Conservation (phyloP, 2,329 filamentous ascomycete genomes). For the Ascosphaera pollenicola region DNA sequence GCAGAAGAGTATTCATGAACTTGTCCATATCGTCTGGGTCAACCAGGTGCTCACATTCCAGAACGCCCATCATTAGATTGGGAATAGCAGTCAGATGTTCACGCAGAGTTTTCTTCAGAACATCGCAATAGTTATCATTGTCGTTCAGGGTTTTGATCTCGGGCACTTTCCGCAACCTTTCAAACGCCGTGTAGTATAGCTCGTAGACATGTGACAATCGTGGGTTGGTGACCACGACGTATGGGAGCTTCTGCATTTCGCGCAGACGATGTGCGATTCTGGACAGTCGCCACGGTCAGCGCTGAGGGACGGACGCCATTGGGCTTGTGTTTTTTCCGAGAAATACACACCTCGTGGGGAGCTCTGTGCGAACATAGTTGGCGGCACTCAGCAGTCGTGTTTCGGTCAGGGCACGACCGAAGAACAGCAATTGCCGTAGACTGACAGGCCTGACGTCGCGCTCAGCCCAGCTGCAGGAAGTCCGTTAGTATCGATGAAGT, state of each 20-base stretch:
- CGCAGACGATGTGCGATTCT: conserved; percentile 84
- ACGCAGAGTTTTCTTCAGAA: conserved; percentile 56
- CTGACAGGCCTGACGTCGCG: conserved; percentile 89
- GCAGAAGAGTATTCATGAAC: conserved; percentile 85
- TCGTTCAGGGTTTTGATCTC: conserved; percentile 73
- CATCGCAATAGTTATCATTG: conserved; percentile 67
- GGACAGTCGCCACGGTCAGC: conserved; percentile 2
- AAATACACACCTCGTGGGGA: conserved; percentile 49
- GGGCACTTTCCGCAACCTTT: conserved; percentile 61
- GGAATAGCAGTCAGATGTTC: conserved; percentile 89
- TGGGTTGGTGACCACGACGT: conserved; percentile 84
- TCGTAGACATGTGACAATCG: conserved; percentile 93
- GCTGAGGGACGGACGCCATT: too few relatives aligned
- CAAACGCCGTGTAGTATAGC: conserved; percentile 92
- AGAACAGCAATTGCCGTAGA: conserved; percentile 88
- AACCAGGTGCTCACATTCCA: conserved; percentile 73
- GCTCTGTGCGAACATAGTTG: conserved; percentile 90
- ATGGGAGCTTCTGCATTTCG: conserved; percentile 91
- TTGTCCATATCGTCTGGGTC: conserved; percentile 61
- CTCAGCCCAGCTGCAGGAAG: conserved; percentile 54
- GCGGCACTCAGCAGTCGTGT: conserved; percentile 75
- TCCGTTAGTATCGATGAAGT: conserved; percentile 2
- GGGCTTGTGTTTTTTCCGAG: too few relatives aligned
- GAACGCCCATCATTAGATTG: conserved; percentile 76
- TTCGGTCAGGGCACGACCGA: conserved; percentile 82